These are phyloP conservation scores for Plectosphaerella cucumerina DNA, from an alignment of 2,329 filamentous ascomycete genomes.

Conservation along the genomic window DNA sequence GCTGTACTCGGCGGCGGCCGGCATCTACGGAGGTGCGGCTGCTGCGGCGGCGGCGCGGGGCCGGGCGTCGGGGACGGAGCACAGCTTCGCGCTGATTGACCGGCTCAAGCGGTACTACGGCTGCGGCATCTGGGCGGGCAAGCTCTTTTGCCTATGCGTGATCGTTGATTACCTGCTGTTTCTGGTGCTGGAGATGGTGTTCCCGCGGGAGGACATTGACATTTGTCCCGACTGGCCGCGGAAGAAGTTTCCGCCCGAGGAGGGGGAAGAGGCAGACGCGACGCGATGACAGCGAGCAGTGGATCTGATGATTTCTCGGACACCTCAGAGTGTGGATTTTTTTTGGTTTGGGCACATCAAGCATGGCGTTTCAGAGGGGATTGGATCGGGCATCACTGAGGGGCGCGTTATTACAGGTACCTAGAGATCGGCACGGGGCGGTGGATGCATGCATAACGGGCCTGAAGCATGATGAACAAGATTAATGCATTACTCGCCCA, in stretches of 20 bases:
- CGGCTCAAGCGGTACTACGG: conserved; percentile 94
- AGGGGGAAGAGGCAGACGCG: conserved; percentile 12
- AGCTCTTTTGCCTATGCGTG: conserved; percentile 91
- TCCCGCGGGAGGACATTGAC: conserved; percentile 81
- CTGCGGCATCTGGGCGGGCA: conserved; percentile 97
- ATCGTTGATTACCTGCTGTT: conserved; percentile 93
- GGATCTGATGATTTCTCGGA: neutral
- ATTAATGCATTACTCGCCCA: neutral
- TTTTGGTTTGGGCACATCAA: neutral
- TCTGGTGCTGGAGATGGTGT: conserved; percentile 81
- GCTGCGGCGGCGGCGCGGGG: conserved; percentile 59
- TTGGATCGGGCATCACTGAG: neutral
- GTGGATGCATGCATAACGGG: too few species aligned
- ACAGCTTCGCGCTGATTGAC: conserved; percentile 91
- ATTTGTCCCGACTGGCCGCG: conserved; percentile 88
- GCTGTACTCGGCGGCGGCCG: neutral
- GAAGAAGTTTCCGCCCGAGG: conserved; percentile 44
- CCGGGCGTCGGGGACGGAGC: conserved; percentile 53
- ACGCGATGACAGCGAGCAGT: conserved; percentile 2
- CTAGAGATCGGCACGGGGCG: neutral
- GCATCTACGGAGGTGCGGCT: conserved; percentile 58
- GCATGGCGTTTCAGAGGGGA: neutral
- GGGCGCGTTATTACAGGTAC: neutral
- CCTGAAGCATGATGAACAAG: neutral
- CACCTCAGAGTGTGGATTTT: neutral